Base-by-base conservation (phyloP, 2,329 filamentous ascomycete genomes). In the Lachnellula willkommii region DNA sequence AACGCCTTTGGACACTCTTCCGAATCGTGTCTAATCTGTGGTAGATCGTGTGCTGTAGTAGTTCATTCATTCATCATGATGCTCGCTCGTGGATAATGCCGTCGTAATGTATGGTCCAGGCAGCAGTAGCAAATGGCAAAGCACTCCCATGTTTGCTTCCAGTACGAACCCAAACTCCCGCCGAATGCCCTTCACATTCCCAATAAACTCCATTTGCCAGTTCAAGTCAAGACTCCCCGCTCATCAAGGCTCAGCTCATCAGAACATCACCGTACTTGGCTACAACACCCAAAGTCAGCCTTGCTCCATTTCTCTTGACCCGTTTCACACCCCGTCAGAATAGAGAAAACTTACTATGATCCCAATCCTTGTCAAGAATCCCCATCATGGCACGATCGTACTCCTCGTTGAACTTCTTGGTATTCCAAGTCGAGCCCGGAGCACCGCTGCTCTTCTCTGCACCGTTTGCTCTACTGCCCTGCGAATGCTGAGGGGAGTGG, bases 331-430 rank as follows among this genome's bases (percentile, higher is more conserved):
- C 28, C 9, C 28, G 28, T 4, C 9, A 32, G 28, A 9, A 17
- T 45, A 8, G 5, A 45, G n/a, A 20, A 20, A 22, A 69, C 75
- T 60, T 64, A 78, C 76, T 64, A 58, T 77, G 64, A 64, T 69
- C 77, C 62, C 79, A 80, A 45, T 79, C 75, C 62, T 73, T 74
- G 65, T 84, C 79, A 49, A 80, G 65, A 47, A 84, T 62, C 59
- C 64, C 65, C 28, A 77, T 75, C 72, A 74, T 73, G 17, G 76
- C 77, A 26, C 78, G 60, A 45, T 75, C 70, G 61, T 74, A 78
- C 53, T 84, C 82, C 57, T 84, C 81, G 58, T 76, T 68, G 5
- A 79, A 77, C 64, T 81, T 82, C 68, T 79, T 80, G 59, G 74
- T 81, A 61, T 74, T 74, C 79, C 80, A 84, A 8, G 71, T 71